Base-by-base conservation (phyloP, 106 monocot species). In the Chionographis japonica region DNA sequence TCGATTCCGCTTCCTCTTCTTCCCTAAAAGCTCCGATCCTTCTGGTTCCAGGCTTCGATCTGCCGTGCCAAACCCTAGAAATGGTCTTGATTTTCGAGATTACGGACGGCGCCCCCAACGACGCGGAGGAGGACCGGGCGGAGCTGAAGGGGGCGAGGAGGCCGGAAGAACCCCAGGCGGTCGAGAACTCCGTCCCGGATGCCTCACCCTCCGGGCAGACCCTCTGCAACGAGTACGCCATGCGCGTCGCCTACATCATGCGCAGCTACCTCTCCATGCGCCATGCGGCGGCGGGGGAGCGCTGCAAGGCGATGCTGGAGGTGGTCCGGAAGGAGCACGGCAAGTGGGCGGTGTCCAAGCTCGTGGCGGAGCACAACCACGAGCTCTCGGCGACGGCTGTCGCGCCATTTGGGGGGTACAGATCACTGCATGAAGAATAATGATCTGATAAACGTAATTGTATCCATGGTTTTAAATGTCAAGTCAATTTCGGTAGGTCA, bases 241-340 rank as follows among this genome's bases (percentile, higher is more conserved):
- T 67, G 12, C 79, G 72, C 37, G 71, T 75, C 8, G 75, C 83
- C 20, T 63, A 68, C 71, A 67, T 83, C 54, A 71, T 83, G 74
- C 78, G 83, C 36, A 83, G 20, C 59, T 75, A 71, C 56, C 65
- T 70, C 65, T 54, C 67, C 57, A 41, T 69, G 43, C 69, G 19
- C 41, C 57, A 55, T 4, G 4, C 13, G 42, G 16, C 27, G 57
- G 12, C 27, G 6, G 69, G 14, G 2, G 75, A 78, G 36, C 69
- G 81, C 39, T 85, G 85, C 69, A 74, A 68, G 68, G 81, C 78
- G 20, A 78, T 81, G 81, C 74, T 85, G 81, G 85, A 81, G 62
- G 81, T 78, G 19, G 85, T 85, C 39, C 53, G 56, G 54, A 81
- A 81, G 54, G 70, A 75, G 27, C 56, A 70, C 40, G 78, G 54